Percentiles rank a stretch among this genome's conserved stretches.
Conservation (phyloP, 805 yeast genomes). For the Sugiyamaella qingdaonensis region DNA sequence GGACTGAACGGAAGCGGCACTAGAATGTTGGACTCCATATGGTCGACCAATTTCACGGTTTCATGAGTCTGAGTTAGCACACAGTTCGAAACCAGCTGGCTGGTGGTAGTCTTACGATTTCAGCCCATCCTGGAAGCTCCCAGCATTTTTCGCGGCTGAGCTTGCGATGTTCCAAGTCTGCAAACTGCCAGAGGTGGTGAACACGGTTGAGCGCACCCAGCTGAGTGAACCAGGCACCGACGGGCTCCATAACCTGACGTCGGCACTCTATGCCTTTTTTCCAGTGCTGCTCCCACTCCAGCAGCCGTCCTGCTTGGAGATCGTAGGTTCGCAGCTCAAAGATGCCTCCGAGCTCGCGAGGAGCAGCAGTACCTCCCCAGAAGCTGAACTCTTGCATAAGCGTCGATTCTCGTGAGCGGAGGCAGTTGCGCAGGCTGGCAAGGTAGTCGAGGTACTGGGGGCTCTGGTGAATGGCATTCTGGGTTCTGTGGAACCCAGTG, state of each 20-base stretch:
- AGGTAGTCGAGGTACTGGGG: conserved; percentile 30
- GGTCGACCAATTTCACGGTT: conserved; percentile 37
- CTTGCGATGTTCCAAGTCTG: conserved; percentile 41
- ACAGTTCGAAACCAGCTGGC: neutral
- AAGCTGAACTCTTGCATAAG: conserved; percentile 41
- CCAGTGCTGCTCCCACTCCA: conserved; percentile 45
- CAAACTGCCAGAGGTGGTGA: conserved; percentile 43
- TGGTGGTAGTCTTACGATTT: conserved; percentile 27
- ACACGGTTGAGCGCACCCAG: conserved; percentile 39
- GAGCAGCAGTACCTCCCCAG: conserved; percentile 45
- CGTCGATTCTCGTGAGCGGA: conserved; percentile 33
- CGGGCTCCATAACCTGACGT: conserved; percentile 45
- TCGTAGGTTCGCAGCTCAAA: conserved; percentile 40
- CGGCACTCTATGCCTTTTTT: conserved; percentile 39
- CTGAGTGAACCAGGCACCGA: conserved; percentile 43
- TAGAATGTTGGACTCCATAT: conserved; percentile 37
- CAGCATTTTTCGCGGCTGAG: conserved; percentile 40
- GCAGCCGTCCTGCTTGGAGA: conserved; percentile 37
- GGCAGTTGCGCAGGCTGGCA: conserved; percentile 29
- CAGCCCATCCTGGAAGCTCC: conserved; percentile 45
- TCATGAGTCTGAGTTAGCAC: conserved; percentile 31
- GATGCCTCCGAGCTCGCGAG: conserved; percentile 39
- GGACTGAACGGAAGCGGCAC: conserved; percentile 41
- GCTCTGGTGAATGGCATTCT: conserved; percentile 32
- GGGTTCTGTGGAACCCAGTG: conserved; percentile 38